phyloP scores from a whole-genome alignment of 805 yeast species.

The Grigorovia transvaalensis region DNA sequence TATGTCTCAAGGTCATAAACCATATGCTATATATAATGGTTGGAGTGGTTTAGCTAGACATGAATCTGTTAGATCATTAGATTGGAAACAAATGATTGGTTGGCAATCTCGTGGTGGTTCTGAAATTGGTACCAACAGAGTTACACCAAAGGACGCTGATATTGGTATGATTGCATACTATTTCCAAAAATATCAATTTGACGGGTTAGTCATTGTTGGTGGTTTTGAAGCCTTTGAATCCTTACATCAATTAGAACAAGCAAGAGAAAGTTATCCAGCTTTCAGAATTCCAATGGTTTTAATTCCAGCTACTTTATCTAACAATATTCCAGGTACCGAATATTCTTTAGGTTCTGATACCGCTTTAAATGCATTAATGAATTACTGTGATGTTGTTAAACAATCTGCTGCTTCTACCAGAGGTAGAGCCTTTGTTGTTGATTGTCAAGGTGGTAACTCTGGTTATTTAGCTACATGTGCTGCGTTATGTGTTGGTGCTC shows the following conservation, averaged over 20 bases:
- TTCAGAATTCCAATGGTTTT: conserved; percentile 71
- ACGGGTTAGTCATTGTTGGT: conserved; percentile 67
- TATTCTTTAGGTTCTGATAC: conserved; percentile 70
- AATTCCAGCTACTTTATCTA: conserved; percentile 71
- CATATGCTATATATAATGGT: conserved; percentile 65
- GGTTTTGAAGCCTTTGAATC: conserved; percentile 77
- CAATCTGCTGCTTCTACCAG: conserved; percentile 73
- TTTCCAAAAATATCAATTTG: conserved; percentile 55
- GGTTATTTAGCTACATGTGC: conserved; percentile 67
- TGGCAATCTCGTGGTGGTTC: conserved; percentile 74
- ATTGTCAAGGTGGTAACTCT: conserved; percentile 78
- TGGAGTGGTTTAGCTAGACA: conserved; percentile 59
- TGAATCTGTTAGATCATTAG: conserved; percentile 47
- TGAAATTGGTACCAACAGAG: conserved; percentile 71
- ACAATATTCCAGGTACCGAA: conserved; percentile 76
- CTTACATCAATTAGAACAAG: conserved; percentile 51
- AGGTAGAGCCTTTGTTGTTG: conserved; percentile 71
- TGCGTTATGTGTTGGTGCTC: conserved; percentile 62
- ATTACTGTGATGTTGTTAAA: conserved; percentile 69
- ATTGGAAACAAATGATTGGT: conserved; percentile 61
- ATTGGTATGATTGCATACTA: conserved; percentile 63
- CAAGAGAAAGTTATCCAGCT: conserved; percentile 53
- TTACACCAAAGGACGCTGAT: conserved; percentile 55
- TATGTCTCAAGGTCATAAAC: conserved; percentile 63
- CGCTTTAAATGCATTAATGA: conserved; percentile 57